Base-by-base conservation (phyloP, 305 asterid genomes). In the Fraxinus angustifolia region DNA sequence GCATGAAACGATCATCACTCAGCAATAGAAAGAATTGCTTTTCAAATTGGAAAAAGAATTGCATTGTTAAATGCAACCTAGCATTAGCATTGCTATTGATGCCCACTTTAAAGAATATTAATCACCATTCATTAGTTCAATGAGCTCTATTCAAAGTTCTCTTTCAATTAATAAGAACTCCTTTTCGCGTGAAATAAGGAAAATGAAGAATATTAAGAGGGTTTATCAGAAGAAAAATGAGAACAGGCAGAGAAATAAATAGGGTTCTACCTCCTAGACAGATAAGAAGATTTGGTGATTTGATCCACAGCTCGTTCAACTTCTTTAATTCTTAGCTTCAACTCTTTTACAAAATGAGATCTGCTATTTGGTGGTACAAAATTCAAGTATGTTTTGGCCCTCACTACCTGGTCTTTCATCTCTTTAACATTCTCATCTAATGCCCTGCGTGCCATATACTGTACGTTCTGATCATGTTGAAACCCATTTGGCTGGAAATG, bases 341-440 rank as follows among this genome's bases (percentile, higher is more conserved):
- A 87, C 89, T 91, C 99, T 88, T 87, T 95, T 80, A 89, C 92
- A 80, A 92, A 77, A 85, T 92, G 97, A 84, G 97, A 91, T 80
- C 86, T 95, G 85, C 93, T 90, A 85, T 82, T 90, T 83, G 90
- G 80, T n/a, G 93, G 92, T 35, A 90, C 81, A 68, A 95, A 90
- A 84, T 71, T 90, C 81, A 92, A 79, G 87, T 92, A 95, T 21
- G 87, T 89, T 85, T 85, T 95, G 73, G 95, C 97, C 91, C 94
- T 91, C 75, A 95, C 88, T 82, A 93, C 83, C 87, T 89, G 97
- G 86, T 93, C 98, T 87, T 88, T 93, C 92, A 93, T 92, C 91
- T 93, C 93, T 84, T 87, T 90, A 77, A 91, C 78, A 90, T 82
- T 93, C 90, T 89, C 95, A 84, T 91, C 96, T 34, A 67, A 36